Conservation (phyloP, 2,329 filamentous ascomycete genomes). For the Lachnum nothofagi region DNA sequence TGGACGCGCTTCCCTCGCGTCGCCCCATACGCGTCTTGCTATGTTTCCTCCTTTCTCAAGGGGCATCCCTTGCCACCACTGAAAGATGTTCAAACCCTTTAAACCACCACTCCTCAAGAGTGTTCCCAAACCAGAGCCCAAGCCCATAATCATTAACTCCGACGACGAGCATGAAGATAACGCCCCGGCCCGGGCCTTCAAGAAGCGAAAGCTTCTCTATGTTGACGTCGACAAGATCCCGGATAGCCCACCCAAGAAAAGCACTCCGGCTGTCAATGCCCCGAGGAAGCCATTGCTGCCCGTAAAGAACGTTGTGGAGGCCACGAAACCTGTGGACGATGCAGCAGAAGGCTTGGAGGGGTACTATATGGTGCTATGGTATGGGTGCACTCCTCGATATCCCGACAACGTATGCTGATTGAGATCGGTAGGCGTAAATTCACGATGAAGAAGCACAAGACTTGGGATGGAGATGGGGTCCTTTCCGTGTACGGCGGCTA, state of each 20-base stretch:
- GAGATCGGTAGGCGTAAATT: constrained; percentile 53
- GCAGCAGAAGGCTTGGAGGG: constrained; percentile 18
- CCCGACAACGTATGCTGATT: neutral
- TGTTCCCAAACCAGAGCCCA: constrained; percentile 12
- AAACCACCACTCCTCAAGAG: constrained; percentile 29
- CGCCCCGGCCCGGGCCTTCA: constrained; percentile 19
- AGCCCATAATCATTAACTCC: constrained; percentile 14
- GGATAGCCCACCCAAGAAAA: constrained; percentile 11
- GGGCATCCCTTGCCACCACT: neutral
- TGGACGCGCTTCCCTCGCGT: neutral
- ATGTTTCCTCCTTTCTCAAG: neutral
- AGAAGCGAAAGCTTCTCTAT: constrained; percentile 28
- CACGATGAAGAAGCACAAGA: constrained; percentile 69
- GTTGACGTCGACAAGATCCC: constrained; percentile 22
- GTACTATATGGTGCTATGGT: constrained; percentile 34
- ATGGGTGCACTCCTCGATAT: neutral
- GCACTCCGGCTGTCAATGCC: constrained; percentile 22
- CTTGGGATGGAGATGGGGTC: constrained; percentile 70
- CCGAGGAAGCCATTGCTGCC: constrained; percentile 30
- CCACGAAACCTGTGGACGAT: constrained; percentile 6
- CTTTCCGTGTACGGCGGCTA: constrained; percentile 53
- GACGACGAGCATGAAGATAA: constrained; percentile 17
- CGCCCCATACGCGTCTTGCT: neutral
- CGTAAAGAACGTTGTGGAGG: constrained; percentile 25
- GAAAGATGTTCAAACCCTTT: constrained; percentile 33